Base-by-base conservation (phyloP, 805 yeast species). In the Yarrowia sp. region DNA sequence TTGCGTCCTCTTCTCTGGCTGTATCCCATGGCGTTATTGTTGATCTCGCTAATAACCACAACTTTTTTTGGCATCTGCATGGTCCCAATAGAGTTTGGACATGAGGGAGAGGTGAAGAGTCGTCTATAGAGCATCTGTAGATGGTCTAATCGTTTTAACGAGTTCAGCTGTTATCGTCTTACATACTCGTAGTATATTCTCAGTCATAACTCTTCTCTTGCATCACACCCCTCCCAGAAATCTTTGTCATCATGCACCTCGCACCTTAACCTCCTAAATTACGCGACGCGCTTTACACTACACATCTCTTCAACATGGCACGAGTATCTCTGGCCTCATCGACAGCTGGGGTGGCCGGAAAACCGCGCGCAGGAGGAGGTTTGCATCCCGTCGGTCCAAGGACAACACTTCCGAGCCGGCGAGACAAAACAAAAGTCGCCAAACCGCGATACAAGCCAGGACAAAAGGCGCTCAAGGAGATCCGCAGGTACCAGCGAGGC, bases 401-500 rank as follows among this genome's bases (percentile, higher is more conserved):
- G 12, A 31, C 8, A 7, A 31, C 39, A 6, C 29, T 29, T 10
- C 18, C 27, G 2, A 18, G 14, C 18, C 13, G 55, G 32, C 13
- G 16, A 21, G 33, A 21, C 3, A 31, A 14, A n/a, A 27, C 36
- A 16, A 51, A 51, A 13, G 42, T 51, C 22, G 4, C 32, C 10
- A 51, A 51, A 24, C 22, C 32, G 2, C 59, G 96, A 87, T 90
- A 89, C 82, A 88, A 88, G 88, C 96, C 96, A 80, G 96, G 96
- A 85, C 89, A 87, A 70, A 87, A 82, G 73, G 97, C 97, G 66
- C 83, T 90, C 77, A 87, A 96, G 81, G 98, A 93, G 82, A 90
- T 94, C 75, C 88, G 97, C 83, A 87, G 96, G 84, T 93, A 92
- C 82, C 98, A 93, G 81, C 89, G 90, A 76, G 88, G 96, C 64